A percentile compares a stretch with the other conserved stretches of the same genome.
These are phyloP conservation scores for Boletus nobilissimus DNA, from an alignment of 1,284 basidiomycete genomes.

Conservation along the genomic window DNA sequence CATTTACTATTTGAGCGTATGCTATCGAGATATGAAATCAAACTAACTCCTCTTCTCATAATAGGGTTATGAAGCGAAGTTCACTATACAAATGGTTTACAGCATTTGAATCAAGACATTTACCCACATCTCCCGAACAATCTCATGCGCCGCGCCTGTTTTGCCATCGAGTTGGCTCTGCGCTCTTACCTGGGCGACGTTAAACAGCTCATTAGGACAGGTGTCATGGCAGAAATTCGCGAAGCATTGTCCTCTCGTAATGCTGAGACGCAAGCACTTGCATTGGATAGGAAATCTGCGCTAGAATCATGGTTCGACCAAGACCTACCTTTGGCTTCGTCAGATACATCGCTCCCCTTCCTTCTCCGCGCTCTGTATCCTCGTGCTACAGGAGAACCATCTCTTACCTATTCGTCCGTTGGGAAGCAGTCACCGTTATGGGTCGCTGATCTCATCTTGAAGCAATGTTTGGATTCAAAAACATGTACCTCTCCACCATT, in stretches of 20 bases:
- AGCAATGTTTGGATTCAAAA: background rate
- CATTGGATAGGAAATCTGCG: background rate
- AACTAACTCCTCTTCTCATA: too few relatives aligned
- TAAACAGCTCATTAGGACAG: background rate
- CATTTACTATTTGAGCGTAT: too few relatives aligned
- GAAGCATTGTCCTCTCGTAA: background rate
- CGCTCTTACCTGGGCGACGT: background rate
- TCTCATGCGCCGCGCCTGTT: background rate
- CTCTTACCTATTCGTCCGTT: background rate
- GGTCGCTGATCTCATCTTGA: background rate
- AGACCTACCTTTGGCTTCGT: background rate
- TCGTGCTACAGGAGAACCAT: background rate
- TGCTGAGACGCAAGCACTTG: background rate
- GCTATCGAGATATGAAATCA: too few relatives aligned
- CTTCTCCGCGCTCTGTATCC: background rate
- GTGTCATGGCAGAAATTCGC: background rate
- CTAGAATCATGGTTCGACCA: background rate
- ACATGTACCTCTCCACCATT: background rate
- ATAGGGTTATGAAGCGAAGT: background rate
- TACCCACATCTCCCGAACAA: background rate
- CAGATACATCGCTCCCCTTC: background rate
- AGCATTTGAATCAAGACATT: background rate
- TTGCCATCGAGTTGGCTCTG: background rate
- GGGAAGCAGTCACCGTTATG: background rate
- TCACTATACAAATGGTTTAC: background rate